A percentile compares a stretch with the other conserved stretches of the same genome.
phyloP scores from a whole-genome alignment of 768 basidiomycete genomes.

The Mycena filopes region DNA sequence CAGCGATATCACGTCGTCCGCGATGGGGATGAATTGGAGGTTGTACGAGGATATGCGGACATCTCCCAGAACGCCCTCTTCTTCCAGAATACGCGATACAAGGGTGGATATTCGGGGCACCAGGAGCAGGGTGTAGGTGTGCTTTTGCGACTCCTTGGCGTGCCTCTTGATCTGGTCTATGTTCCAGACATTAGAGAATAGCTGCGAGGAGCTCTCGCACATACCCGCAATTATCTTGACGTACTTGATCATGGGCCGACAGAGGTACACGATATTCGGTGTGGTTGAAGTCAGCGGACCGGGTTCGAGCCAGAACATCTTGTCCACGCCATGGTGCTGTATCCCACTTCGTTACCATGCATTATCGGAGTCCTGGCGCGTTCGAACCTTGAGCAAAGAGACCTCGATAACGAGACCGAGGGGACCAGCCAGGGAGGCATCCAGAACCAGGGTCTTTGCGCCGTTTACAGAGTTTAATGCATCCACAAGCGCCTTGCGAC shows the following conservation, averaged over 20 bases:
- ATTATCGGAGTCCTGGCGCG: neutral
- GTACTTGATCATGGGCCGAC: constrained; percentile 85
- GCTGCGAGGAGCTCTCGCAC: constrained; percentile 43
- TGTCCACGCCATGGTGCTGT: constrained; percentile 98
- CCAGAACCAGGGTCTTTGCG: constrained; percentile 96
- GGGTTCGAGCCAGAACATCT: constrained; percentile 99
- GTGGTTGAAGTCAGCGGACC: constrained; percentile 87
- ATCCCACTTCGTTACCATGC: constrained; percentile 3
- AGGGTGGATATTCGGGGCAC: constrained; percentile 90
- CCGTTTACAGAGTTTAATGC: constrained; percentile 94
- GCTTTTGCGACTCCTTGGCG: constrained; percentile 73
- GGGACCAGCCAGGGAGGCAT: constrained; percentile 88
- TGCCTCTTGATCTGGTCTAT: constrained; percentile 93
- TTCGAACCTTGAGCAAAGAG: constrained; percentile 83
- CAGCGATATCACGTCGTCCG: constrained; percentile 91
- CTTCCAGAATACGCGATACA: constrained; percentile 87
- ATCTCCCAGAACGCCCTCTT: constrained; percentile 98
- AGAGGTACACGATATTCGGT: constrained; percentile 92
- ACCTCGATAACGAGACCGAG: constrained; percentile 96
- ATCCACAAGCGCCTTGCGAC: constrained; percentile 83
- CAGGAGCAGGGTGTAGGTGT: constrained; percentile 87
- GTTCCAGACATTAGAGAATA: constrained; percentile 42
- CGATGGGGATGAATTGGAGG: constrained; percentile 93
- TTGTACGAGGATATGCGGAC: constrained; percentile 88
- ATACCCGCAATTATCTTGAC: constrained; percentile 92